A percentile compares a stretch with the other conserved stretches of the same genome.
Conservation (phyloP, 148 eudicot species). For the Tetragonia tetragonoides region DNA sequence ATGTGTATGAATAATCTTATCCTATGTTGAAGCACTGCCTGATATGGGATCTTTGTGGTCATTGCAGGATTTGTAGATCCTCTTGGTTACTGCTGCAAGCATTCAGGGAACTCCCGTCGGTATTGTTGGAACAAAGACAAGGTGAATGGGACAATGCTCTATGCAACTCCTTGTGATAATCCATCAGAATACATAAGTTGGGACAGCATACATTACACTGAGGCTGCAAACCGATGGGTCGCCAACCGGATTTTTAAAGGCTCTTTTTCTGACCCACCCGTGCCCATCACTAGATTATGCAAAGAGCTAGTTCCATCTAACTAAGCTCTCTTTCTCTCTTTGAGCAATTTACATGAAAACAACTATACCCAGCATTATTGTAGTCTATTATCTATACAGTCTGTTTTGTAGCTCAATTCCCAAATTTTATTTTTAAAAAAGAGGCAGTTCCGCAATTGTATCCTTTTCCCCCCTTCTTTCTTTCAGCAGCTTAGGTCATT, state of each 20-base stretch:
- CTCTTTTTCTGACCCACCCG: constrained; percentile 24
- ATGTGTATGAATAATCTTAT: not conserved
- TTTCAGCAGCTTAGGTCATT: too few species aligned
- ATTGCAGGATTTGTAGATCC: constrained; percentile 42
- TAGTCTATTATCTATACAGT: too few species aligned
- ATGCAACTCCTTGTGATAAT: constrained; percentile 39
- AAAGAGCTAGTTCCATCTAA: not conserved
- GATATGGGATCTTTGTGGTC: not conserved
- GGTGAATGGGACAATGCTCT: constrained; percentile 45
- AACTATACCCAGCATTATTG: too few species aligned
- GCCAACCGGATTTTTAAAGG: constrained; percentile 50
- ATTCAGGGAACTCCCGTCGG: not conserved
- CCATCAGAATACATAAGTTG: constrained; percentile 56
- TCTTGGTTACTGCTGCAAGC: constrained; percentile 34
- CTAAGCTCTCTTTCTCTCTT: not conserved
- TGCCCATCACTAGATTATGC: constrained; percentile 16
- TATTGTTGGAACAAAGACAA: constrained; percentile 25
- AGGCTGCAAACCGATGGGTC: constrained; percentile 76
- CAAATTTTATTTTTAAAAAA: not conserved
- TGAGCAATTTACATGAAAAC: too few species aligned
- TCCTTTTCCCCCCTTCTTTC: too few species aligned
- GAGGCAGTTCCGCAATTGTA: too few species aligned
- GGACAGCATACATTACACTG: constrained; percentile 80
- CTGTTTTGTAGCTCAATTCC: too few species aligned
- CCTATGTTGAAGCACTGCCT: not conserved